Evolutionary conservation across 2,329 filamentous ascomycete genomes (phyloP).

Genomic region (Beauveria sp.): DNA sequence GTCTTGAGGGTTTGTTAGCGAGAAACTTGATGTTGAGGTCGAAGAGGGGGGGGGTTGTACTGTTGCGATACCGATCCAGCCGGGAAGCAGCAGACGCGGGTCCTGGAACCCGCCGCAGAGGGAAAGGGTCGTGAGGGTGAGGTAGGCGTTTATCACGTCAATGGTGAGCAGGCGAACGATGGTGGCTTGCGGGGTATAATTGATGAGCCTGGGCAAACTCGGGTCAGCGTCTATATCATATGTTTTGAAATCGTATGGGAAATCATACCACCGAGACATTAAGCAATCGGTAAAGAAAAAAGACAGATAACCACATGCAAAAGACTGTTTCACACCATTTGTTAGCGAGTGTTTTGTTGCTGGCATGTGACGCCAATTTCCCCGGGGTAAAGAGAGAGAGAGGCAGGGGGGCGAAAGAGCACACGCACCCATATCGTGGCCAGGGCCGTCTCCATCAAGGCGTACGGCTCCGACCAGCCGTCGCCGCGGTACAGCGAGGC

Average conservation of each 20-base stretch:
- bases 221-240: background rate
- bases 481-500: slow-evolving; percentile 14
- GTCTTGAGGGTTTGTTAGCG: slow-evolving; percentile 41
- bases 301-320: slow-evolving; percentile 67
- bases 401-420: background rate
- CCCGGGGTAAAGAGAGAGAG: too few species aligned
- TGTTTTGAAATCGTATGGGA: background rate
- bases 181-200: slow-evolving; percentile 75
- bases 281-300: slow-evolving; percentile 81
- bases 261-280: slow-evolving; percentile 68
- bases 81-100: slow-evolving; percentile 62
- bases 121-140: slow-evolving; percentile 65
- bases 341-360: slow-evolving; percentile 6
- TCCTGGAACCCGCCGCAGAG: slow-evolving; percentile 64
- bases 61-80: slow-evolving; percentile 71
- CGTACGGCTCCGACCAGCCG: slow-evolving; percentile 21
- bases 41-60: slow-evolving; percentile 35
- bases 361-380: background rate
- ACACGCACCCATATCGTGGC: slow-evolving; percentile 66
- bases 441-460: slow-evolving; percentile 60
- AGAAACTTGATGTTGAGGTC: background rate
- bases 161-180: slow-evolving; percentile 72
- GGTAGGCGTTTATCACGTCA: slow-evolving; percentile 66
- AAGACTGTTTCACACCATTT: slow-evolving; percentile 45
- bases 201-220: slow-evolving; percentile 55